Evolutionary conservation across 257 asterid genomes (phyloP).

Genomic region (Solanum rostratum): DNA sequence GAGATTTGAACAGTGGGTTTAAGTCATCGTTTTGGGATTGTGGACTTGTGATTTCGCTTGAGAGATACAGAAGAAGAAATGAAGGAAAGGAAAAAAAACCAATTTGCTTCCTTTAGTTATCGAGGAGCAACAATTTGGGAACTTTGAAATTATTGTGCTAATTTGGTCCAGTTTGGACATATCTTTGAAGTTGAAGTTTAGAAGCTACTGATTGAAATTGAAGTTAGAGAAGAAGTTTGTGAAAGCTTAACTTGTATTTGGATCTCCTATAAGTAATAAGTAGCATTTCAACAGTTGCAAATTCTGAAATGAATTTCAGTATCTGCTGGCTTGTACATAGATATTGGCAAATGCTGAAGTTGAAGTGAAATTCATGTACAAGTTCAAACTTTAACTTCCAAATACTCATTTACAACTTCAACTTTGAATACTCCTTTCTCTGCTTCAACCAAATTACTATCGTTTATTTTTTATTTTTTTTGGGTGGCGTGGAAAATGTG

Average conservation of each 20-base stretch:
- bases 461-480: no score
- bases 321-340: not conserved
- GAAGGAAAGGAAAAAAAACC: not conserved
- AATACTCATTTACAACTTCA: no score
- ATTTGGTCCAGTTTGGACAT: not conserved
- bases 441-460: not conserved
- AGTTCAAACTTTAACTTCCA: not conserved
- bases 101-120: not conserved
- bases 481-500: not conserved
- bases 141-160: no score
- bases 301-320: not conserved
- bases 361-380: not conserved
- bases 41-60: not conserved
- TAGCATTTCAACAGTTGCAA: not conserved
- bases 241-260: not conserved
- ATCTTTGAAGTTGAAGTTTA: not conserved
- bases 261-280: no score
- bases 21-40: not conserved
- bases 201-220: not conserved
- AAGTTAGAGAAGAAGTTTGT: not conserved
- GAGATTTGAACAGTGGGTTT: not conserved
- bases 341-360: not conserved
- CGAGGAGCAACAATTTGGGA: not conserved
- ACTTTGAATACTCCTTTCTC: not conserved
- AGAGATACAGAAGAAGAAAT: not conserved